Base-by-base conservation (phyloP, 768 basidiomycete species). In the Lactarius akahatsu region DNA sequence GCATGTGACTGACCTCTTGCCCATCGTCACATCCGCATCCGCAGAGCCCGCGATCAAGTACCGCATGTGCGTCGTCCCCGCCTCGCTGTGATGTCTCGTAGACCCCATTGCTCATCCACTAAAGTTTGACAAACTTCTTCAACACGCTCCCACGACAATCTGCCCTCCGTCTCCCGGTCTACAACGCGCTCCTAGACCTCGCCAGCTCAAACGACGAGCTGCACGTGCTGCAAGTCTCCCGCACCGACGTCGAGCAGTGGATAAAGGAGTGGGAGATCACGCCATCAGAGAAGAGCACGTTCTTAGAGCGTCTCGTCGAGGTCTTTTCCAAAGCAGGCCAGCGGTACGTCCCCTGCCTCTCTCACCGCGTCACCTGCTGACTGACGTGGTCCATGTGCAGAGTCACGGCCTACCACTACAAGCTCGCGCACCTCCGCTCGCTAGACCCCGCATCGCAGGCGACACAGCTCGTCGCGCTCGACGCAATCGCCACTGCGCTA, bases 401-500 rank as follows among this genome's bases (percentile, higher is more conserved):
- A 15, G 47, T 26, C 2, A 10, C 47, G 13, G 47, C 47, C 10
- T 50, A 50, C 47, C 47, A 50, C 23, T 50, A 50, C 47, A 50
- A 50, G 47, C 47, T 50, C 13, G 13, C 47, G 47, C 47, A 50
- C 4, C n/a, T 50, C n/a, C 47, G 47, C 47, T 50, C 47, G 47
- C 47, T 50, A 4, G 47, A 50, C 23, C 47, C 47, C 47, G 4
- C 23, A 50, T 50, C 47, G 3, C 47, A 10, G 3, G 9, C 11
- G n/a, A 50, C 47, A 11, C 47, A 13, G 11, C 47, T 5, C 10
- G n/a, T 10, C n/a, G 47, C 13, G 87, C 70, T 86, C 41, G 82
- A 86, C 40, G 77, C 83, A 40, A 86, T 92, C 67, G 81, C 84
- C 7, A 78, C 83, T 11, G 87, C 90, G 18, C 81, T 93, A 32